These are phyloP conservation scores for Zymoseptoria crescenta DNA, from an alignment of 2,329 filamentous ascomycete species.

Conservation along the genomic window DNA sequence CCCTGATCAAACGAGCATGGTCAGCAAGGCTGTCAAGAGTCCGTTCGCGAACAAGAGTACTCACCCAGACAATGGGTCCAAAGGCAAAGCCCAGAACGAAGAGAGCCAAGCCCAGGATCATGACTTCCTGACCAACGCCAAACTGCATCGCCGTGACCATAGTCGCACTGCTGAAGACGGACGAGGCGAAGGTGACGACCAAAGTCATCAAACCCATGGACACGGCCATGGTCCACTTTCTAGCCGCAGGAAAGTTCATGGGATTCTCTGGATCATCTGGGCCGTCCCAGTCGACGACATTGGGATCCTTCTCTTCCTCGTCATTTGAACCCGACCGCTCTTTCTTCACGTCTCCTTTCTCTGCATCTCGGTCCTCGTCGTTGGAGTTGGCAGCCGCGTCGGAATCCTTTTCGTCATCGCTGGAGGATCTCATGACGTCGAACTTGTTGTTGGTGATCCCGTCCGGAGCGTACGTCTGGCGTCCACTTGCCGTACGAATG, in stretches of 20 bases:
- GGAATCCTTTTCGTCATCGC: conserved; percentile 7
- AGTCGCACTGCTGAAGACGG: conserved; percentile 16
- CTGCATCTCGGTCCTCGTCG: not conserved
- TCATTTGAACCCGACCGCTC: conserved; percentile 1
- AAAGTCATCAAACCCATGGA: conserved; percentile 20
- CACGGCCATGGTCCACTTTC: conserved; percentile 22
- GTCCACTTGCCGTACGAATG: not conserved
- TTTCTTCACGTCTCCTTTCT: not conserved
- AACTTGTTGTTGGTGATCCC: not conserved
- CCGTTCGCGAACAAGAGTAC: not conserved
- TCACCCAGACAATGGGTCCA: conserved; percentile 12
- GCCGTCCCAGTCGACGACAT: conserved; percentile 20
- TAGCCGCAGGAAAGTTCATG: conserved; percentile 10
- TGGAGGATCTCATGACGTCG: conserved; percentile 1
- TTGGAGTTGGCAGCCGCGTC: not conserved
- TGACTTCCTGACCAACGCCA: conserved; percentile 20
- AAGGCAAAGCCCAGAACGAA: conserved; percentile 22
- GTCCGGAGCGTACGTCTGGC: not conserved
- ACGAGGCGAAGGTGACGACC: conserved; percentile 49
- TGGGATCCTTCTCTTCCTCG: conserved; percentile 13
- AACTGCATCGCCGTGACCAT: conserved; percentile 15
- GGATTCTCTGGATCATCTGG: conserved; percentile 17
- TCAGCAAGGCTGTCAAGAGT: not conserved
- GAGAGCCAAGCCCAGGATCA: conserved; percentile 17
- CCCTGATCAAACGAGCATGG: conserved; percentile 1